These are phyloP conservation scores for Cyclotella sp. DNA, from an alignment of 108 stramenopile genomes.

Conservation along the genomic window DNA sequence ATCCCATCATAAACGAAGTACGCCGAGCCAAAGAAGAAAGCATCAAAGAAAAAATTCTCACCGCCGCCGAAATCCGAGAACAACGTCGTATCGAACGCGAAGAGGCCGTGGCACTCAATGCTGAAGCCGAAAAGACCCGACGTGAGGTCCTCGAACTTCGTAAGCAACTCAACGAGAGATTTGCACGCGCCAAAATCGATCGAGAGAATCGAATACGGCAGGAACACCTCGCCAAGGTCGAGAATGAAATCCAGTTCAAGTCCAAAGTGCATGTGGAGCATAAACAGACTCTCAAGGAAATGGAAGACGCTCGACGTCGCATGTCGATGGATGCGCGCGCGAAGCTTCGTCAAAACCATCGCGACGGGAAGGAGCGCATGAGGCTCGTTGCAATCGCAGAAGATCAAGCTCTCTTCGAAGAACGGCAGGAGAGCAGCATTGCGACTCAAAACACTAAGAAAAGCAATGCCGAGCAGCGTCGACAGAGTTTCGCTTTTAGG, in stretches of 20 bases:
- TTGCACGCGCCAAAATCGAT: slow-evolving; percentile 59
- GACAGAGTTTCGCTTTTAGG: slow-evolving; percentile 78
- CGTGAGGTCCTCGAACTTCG: slow-evolving; percentile 67
- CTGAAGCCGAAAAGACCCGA: slow-evolving; percentile 61
- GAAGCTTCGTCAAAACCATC: slow-evolving; percentile 67
- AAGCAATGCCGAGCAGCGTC: slow-evolving; percentile 58
- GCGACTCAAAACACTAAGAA: slow-evolving; percentile 50
- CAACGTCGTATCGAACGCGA: slow-evolving; percentile 66
- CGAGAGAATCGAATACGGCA: slow-evolving; percentile 44
- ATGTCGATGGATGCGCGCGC: slow-evolving; percentile 67
- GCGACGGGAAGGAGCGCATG: slow-evolving; percentile 67
- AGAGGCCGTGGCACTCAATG: slow-evolving; percentile 63
- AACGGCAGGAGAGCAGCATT: slow-evolving; percentile 62
- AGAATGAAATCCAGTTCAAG: slow-evolving; percentile 78
- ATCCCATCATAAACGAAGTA: slow-evolving; percentile 33
- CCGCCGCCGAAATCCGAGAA: slow-evolving; percentile 54
- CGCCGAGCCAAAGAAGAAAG: slow-evolving; percentile 42
- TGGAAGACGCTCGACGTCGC: slow-evolving; percentile 67
- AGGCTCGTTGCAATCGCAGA: slow-evolving; percentile 57
- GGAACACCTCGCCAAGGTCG: slow-evolving; percentile 55
- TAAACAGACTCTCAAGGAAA: slow-evolving; percentile 74
- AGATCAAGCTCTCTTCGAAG: slow-evolving; percentile 68
- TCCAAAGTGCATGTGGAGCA: slow-evolving; percentile 80
- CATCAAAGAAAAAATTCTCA: slow-evolving; percentile 32
- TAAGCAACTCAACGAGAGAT: slow-evolving; percentile 66